Evolutionary conservation across 2,329 filamentous ascomycete species (phyloP).

Genomic region (Fusarium austroafricanum): DNA sequence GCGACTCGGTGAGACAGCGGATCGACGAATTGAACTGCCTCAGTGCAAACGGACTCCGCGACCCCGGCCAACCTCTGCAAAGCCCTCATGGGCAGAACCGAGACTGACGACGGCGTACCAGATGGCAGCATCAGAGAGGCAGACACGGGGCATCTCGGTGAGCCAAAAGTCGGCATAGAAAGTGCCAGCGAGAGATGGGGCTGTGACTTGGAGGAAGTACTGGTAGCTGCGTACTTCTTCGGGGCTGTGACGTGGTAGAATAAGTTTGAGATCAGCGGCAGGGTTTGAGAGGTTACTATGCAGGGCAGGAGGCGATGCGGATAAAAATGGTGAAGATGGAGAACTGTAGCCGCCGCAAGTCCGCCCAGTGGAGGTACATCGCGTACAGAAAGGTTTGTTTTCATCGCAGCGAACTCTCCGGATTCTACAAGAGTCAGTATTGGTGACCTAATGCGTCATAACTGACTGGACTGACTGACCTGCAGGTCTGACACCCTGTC

Average conservation of each 20-base stretch:
- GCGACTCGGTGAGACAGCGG: background rate
- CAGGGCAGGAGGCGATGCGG: too few species aligned
- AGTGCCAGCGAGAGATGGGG: background rate
- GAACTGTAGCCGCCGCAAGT: constrained; percentile 16
- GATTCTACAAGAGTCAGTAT: background rate
- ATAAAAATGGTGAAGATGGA: background rate
- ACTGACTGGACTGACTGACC: background rate
- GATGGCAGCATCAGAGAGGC: constrained; percentile 11
- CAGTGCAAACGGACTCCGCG: background rate
- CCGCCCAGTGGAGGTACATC: constrained; percentile 16
- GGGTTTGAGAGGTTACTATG: background rate
- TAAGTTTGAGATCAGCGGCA: background rate
- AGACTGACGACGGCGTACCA: constrained; percentile 31
- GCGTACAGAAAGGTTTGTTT: constrained; percentile 1
- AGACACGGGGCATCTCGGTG: background rate
- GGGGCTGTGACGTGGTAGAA: background rate
- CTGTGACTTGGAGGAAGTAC: constrained; percentile 14
- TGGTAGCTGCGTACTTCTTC: constrained; percentile 10
- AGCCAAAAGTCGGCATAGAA: constrained; percentile 29
- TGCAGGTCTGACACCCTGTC: background rate
- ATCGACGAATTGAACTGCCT: constrained; percentile 13
- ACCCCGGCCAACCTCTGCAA: too few species aligned
- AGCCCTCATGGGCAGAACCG: constrained; percentile 7
- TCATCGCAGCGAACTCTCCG: background rate
- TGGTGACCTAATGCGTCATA: too few species aligned